Percentiles rank a stretch among this genome's conserved stretches.
Evolutionary conservation across 306 rosid species (phyloP).

Genomic region (Gastrolobium villosum): DNA sequence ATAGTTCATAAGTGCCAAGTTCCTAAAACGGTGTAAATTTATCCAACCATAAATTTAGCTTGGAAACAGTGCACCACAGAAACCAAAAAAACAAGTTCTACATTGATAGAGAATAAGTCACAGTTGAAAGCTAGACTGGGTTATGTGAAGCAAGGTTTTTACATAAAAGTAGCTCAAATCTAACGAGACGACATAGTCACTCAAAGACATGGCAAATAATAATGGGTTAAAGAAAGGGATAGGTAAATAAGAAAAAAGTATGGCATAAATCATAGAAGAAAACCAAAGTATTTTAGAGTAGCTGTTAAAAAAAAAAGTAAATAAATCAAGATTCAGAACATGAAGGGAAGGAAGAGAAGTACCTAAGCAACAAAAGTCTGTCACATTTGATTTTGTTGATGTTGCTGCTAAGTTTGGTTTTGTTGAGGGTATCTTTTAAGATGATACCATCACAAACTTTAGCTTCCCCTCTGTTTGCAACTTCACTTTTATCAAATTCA

Average conservation of each 20-base stretch:
- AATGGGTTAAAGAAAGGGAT: neutral
- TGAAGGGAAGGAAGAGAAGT: neutral
- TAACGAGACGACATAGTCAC: neutral
- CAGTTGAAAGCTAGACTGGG: neutral
- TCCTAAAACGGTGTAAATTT: neutral
- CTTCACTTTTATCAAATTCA: no score
- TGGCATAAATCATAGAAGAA: neutral
- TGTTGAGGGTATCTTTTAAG: neutral
- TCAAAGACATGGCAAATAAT: neutral
- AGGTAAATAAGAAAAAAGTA: neutral
- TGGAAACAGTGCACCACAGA: neutral
- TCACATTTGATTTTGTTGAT: neutral
- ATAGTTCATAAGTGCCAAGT: neutral
- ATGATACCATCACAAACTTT: neutral
- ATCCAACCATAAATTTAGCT: neutral
- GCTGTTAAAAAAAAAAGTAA: neutral
- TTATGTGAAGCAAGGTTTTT: neutral
- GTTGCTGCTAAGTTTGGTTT: neutral
- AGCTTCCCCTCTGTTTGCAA: no score
- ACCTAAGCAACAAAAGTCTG: constrained; percentile 43
- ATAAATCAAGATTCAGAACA: constrained; percentile 1
- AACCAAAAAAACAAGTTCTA: neutral
- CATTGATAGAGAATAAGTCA: neutral
- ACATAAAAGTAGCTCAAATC: neutral
- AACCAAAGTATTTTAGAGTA: neutral